Base-by-base conservation (phyloP, 306 rosid genomes). In the Vicia sativa region DNA sequence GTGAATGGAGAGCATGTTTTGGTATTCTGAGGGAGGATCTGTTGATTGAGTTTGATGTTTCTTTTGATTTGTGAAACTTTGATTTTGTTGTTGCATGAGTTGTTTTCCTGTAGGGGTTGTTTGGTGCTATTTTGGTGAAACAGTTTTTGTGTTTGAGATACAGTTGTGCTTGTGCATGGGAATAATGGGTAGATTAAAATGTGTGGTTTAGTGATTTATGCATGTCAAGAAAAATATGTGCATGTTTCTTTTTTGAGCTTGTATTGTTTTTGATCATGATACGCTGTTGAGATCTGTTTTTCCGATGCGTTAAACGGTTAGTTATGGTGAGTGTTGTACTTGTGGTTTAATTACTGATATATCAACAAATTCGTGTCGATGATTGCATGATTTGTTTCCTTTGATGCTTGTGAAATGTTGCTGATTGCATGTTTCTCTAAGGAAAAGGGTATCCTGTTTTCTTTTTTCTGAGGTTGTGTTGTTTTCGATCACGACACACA, bases 381-480 rank as follows among this genome's bases (percentile, higher is more conserved):
- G 68, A 28, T 46, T 67, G 74, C 62, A 62, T 44, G 76, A 21
- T 64, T 44, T 38, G 57, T 63, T 62, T 53, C 46, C 35, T 71
- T 66, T 29, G 73, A 38, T 13, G 28, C 7, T 3, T 18, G 29
- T 42, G 62, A 52, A 66, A 46, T 34, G 53, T 43, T 26, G 9
- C 38, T 39, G 11, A 38, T 52, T 14, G 52, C 29, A 44, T 54
- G 59, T 25, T 73, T 53, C 38, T 7, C 37, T 34, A 0, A 34
- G 9, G 6, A 34, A 34, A 34, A 21, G 38, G 38, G 38, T 34
- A 7, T 34, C 38, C 38, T 34, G 2, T 34, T 34, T 7, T 7
- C 2, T 34, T 73, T 53, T 60, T 54, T 29, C 12, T 21, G 39
- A 38, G 42, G 23, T 48, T 0, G 8, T 35, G 67, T 70, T 6